Evolutionary conservation across 495 filamentous ascomycete genomes (phyloP), one percentile per base, ranked within the genome.

Genomic region (Aspergillus homomorphus): DNA sequence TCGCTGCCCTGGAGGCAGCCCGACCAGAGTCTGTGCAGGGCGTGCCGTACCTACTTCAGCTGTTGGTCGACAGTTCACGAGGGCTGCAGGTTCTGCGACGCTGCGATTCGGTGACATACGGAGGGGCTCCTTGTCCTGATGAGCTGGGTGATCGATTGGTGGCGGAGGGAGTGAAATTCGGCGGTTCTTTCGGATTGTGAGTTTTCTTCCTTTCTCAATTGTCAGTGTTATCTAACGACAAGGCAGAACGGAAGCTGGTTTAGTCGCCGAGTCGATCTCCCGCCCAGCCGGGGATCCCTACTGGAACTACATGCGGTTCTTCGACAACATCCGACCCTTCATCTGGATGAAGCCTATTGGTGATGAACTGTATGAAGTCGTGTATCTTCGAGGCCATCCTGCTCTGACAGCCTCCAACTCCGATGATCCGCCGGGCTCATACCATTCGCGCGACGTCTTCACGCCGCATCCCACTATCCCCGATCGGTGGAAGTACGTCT

Each of bases 401-500:
- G 73, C 78, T 0, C 75, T 83, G 55, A 76, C 78, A 23, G 64
- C 68, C 4, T 79, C 77, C n/a, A 88, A 87, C 58, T 81, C 81
- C 9, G 62, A 77, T 24, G 69, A 81, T 6, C 78, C 78, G 2
- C 72, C 73, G 0, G 73, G 75, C 10, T 83, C 82, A 0, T 87
- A 73, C 62, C 69, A 78, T 33, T 85, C 85, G 0, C 79, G 74
- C 10, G 88, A 90, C 59, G 74, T 89, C 0, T 90, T 89, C 65
- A 68, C 66, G 4, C 79, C 81, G 20, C 87, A 89, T 53, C 81
- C 85, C 0, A 79, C 76, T 7, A 79, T 84, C 18, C 69, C 77
- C 1, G 72, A 80, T 56, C 76, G 80, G 4, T 91, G 85, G 82
- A 89, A 87, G 60, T 89, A 87, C 54, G 64, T 82, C 19, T 79